Evolutionary conservation across 2,329 filamentous ascomycete species (phyloP).

Genomic region (Sporothrix curviconia): DNA sequence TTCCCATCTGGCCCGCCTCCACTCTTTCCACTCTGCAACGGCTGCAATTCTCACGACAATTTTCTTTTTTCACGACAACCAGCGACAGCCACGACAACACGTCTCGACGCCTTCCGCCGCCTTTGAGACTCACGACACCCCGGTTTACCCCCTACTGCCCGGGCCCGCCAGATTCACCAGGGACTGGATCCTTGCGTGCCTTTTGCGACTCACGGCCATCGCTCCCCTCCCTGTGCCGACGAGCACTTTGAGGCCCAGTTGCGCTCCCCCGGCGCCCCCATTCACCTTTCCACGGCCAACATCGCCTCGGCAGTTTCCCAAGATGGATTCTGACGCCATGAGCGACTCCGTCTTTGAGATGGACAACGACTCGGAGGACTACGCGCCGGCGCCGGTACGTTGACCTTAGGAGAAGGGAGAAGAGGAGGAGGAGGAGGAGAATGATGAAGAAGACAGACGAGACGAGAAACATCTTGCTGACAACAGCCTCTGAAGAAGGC

Average conservation of each 20-base stretch:
- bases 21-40: conserved; percentile 4
- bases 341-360: conserved; percentile 54
- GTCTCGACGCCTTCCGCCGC: not conserved
- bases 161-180: conserved; percentile 2
- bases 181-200: conserved; percentile 17
- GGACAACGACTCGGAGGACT: conserved; percentile 52
- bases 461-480: no score
- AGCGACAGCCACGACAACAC: no score
- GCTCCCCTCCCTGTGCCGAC: not conserved
- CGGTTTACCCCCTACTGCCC: not conserved
- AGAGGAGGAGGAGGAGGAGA: no score
- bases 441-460: no score
- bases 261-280: not conserved
- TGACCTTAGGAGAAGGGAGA: conserved; percentile 14
- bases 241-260: not conserved
- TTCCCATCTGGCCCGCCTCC: no score
- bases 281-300: not conserved
- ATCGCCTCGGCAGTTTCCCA: not conserved
- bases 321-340: conserved; percentile 52
- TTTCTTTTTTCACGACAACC: no score
- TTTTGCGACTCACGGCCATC: not conserved
- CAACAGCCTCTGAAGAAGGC: no score
- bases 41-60: conserved; percentile 6
- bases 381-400: conserved; percentile 49
- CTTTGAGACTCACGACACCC: not conserved